Conservation (phyloP, 2,329 filamentous ascomycete genomes). For the Fusarium protoensiforme region DNA sequence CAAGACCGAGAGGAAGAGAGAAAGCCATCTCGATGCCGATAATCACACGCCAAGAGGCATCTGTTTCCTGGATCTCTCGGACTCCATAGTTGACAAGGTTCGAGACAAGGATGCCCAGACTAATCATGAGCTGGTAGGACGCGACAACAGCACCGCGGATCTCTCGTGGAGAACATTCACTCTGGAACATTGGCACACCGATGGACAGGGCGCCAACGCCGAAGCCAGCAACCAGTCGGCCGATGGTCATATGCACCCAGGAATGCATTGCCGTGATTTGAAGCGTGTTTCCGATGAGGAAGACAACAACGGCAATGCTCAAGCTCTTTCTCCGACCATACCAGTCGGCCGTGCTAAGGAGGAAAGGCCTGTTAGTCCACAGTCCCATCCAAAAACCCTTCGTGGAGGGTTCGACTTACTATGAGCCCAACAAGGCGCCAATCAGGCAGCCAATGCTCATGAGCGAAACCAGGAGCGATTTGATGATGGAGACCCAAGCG, state of each 20-base stretch:
- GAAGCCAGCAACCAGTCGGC: constrained; percentile 44
- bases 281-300: constrained; percentile 71
- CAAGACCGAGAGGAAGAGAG: constrained; percentile 60
- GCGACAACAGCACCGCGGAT: constrained; percentile 71
- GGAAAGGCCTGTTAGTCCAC: not conserved
- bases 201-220: constrained; percentile 74
- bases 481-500: constrained; percentile 53
- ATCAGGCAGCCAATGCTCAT: constrained; percentile 66
- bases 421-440: constrained; percentile 62
- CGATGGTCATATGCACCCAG: constrained; percentile 74
- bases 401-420: constrained; percentile 36
- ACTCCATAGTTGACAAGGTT: constrained; percentile 65
- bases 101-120: constrained; percentile 70
- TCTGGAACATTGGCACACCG: constrained; percentile 73
- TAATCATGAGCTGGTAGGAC: constrained; percentile 78
- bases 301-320: constrained; percentile 63
- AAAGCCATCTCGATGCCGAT: constrained; percentile 65
- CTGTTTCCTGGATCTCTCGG: constrained; percentile 52
- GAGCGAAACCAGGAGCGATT: constrained; percentile 65
- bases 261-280: constrained; percentile 67
- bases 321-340: constrained; percentile 66
- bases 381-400: not conserved
- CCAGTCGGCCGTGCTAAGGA: constrained; percentile 59
- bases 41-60: constrained; percentile 69
- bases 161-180: constrained; percentile 68